Conservation (phyloP, 345 rosid genomes). For the Populus simonii region DNA sequence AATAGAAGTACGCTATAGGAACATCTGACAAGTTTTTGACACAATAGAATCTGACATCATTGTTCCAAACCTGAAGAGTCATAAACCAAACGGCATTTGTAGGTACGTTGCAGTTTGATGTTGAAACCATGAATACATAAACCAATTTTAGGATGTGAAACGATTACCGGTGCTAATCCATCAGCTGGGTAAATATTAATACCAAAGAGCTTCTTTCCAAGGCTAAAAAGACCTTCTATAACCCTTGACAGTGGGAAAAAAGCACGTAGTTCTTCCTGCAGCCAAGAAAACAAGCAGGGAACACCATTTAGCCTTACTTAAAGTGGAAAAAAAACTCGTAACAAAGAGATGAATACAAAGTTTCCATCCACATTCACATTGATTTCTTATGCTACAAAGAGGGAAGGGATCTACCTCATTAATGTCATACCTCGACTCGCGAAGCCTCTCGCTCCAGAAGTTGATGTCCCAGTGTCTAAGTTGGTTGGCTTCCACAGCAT, state of each 20-base stretch:
- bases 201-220: conserved; percentile 69
- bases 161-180: conserved; percentile 80
- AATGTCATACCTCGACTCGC: conserved; percentile 80
- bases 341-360: no score
- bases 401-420: conserved; percentile 55
- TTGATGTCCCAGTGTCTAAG: conserved; percentile 76
- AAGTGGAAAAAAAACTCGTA: no score
- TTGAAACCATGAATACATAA: conserved; percentile 7
- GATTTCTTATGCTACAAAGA: neutral
- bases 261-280: conserved; percentile 83
- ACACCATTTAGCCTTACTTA: no score
- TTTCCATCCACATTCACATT: no score
- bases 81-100: conserved; percentile 11
- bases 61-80: conserved; percentile 73
- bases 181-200: conserved; percentile 75
- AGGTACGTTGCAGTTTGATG: neutral
- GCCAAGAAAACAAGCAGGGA: neutral
- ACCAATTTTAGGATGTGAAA: neutral
- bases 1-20: conserved; percentile 83
- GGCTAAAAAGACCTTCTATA: conserved; percentile 74
- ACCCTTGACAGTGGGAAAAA: conserved; percentile 88
- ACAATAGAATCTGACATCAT: conserved; percentile 71
- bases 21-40: conserved; percentile 77
- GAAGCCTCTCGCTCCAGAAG: conserved; percentile 97
- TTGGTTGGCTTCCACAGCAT: conserved; percentile 63